A percentile compares a stretch with the other conserved stretches of the same genome.
Evolutionary conservation across 2,329 filamentous ascomycete species (phyloP).

Genomic region (Nannizziopsis arthrosporioides): DNA sequence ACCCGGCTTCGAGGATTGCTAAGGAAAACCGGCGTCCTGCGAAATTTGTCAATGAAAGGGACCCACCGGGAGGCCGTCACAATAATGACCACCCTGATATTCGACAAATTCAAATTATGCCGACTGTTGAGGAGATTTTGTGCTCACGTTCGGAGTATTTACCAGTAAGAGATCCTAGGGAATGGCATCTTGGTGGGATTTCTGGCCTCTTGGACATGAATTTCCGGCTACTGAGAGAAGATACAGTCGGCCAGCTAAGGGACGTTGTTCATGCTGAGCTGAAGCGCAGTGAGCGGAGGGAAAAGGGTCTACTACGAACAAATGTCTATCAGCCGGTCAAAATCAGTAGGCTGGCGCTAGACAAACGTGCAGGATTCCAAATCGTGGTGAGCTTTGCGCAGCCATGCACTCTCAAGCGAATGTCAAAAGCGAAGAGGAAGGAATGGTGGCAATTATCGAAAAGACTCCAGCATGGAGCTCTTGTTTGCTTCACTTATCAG

Average conservation of each 20-base stretch:
- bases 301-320: constrained; percentile 16
- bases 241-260: constrained; percentile 44
- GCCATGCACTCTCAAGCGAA: constrained; percentile 24
- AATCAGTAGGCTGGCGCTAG: constrained; percentile 27
- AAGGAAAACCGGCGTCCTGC: neutral
- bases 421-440: constrained; percentile 22
- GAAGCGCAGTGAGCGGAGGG: constrained; percentile 15
- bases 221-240: constrained; percentile 46
- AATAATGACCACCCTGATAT: constrained; percentile 43
- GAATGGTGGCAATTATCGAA: constrained; percentile 44
- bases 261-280: constrained; percentile 38
- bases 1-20: neutral
- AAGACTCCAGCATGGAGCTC: constrained; percentile 38
- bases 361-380: constrained; percentile 34
- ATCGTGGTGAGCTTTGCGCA: constrained; percentile 39
- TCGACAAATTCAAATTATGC: constrained; percentile 38
- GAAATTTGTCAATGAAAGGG: neutral
- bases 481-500: constrained; percentile 40
- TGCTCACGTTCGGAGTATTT: constrained; percentile 14
- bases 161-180: constrained; percentile 24
- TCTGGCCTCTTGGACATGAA: constrained; percentile 43
- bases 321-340: constrained; percentile 29
- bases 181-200: constrained; percentile 35
- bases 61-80: constrained; percentile 29
- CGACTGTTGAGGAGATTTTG: constrained; percentile 39